Conservation (phyloP, 75 land plant genomes). For the Cupressus sempervirens region DNA sequence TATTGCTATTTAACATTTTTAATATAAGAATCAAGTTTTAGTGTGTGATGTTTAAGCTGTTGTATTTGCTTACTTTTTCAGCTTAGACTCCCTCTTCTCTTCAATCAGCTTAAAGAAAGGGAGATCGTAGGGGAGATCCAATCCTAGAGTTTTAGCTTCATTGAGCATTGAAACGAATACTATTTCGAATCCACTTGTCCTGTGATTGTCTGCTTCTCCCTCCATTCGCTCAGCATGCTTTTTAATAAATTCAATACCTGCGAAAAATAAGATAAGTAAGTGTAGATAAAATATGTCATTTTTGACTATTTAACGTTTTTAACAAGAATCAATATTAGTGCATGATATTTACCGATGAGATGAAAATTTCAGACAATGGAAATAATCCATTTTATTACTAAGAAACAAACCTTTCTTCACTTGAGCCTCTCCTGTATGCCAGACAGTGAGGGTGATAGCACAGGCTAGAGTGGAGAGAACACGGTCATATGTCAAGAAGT, state of each 20-base stretch:
- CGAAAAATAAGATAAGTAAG: no score
- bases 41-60: no score
- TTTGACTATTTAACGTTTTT: no score
- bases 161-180: not conserved
- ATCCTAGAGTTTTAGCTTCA: conserved; percentile 8
- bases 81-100: conserved; percentile 3
- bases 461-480: conserved; percentile 38
- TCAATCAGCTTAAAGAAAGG: not conserved
- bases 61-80: conserved; percentile 6
- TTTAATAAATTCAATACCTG: conserved; percentile 11
- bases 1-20: no score
- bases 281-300: no score
- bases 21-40: no score
- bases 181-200: conserved; percentile 8
- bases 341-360: not conserved
- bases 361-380: not conserved
- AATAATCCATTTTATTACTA: not conserved
- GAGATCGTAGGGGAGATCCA: conserved; percentile 11
- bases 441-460: not conserved
- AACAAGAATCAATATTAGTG: no score
- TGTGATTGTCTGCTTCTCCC: not conserved
- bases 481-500: conserved; percentile 37
- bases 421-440: no score
- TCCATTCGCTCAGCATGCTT: conserved; percentile 1
- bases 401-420: not conserved